Conservation (phyloP, 345 rosid genomes). For the Bretschneidera sinensis region DNA sequence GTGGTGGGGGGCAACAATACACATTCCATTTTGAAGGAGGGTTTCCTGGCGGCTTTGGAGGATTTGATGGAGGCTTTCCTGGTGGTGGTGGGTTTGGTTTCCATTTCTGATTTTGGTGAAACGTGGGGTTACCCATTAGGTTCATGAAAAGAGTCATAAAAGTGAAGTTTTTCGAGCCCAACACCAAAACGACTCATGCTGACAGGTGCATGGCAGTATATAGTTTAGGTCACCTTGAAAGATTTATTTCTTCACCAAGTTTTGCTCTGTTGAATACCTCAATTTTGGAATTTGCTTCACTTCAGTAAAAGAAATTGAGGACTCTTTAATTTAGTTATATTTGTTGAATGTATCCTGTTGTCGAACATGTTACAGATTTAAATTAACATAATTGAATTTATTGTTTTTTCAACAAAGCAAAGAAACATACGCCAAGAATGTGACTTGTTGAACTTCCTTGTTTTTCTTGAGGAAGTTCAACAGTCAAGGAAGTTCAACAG, state of each 20-base stretch:
- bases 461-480: too few relatives aligned
- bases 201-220: conserved; percentile 12
- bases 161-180: conserved; percentile 1
- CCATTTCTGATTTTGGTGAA: conserved; percentile 38
- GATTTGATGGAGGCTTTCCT: conserved; percentile 59
- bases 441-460: too few relatives aligned
- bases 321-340: conserved; percentile 21
- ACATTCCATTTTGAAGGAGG: conserved; percentile 90
- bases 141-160: neutral
- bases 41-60: conserved; percentile 82
- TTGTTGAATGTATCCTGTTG: too few relatives aligned
- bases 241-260: conserved; percentile 8
- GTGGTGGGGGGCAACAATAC: conserved; percentile 75
- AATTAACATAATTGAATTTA: too few relatives aligned
- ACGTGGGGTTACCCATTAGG: conserved; percentile 1
- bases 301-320: conserved; percentile 6
- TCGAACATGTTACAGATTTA: too few relatives aligned
- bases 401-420: too few relatives aligned
- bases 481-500: too few relatives aligned
- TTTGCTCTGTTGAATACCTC: conserved; percentile 17
- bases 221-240: conserved; percentile 12
- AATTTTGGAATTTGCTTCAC: conserved; percentile 14
- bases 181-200: conserved; percentile 10
- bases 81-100: conserved; percentile 79
- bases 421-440: too few relatives aligned